Evolutionary conservation across 169 alveolate genomes (phyloP).

Genomic region (Toxoplasma gondii): DNA sequence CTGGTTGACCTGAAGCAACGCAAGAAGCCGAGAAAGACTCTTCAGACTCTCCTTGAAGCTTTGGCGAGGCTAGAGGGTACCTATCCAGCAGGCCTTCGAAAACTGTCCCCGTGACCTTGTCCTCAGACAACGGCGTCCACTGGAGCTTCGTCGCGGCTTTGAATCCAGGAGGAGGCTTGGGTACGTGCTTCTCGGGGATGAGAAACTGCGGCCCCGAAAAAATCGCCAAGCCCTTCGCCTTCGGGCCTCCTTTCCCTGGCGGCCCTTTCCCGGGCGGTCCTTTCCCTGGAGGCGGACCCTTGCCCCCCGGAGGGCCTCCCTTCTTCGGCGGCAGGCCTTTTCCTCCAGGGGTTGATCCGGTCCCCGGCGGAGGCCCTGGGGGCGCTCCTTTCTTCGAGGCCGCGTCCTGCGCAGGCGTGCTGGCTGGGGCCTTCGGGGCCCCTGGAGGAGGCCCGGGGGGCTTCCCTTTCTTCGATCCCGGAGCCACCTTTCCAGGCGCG

Average conservation of each 20-base stretch:
- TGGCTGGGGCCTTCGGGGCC: neutral
- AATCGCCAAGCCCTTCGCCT: neutral
- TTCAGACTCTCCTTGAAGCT: neutral
- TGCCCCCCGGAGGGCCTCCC: neutral
- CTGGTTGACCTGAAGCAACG: no score
- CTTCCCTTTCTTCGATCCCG: neutral
- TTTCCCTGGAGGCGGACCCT: neutral
- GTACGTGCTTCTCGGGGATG: neutral
- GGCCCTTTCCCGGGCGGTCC: neutral
- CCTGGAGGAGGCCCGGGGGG: neutral
- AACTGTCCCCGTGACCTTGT: slow-evolving; percentile 12
- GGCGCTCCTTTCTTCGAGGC: neutral
- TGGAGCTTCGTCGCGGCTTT: slow-evolving; percentile 32
- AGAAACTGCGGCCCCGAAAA: slow-evolving; percentile 5
- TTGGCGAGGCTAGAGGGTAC: neutral
- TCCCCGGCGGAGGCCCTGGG: neutral
- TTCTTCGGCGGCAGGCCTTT: neutral
- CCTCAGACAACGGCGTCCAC: slow-evolving; percentile 27
- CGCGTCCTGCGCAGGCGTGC: neutral
- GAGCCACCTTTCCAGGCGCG: no score
- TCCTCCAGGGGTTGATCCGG: neutral
- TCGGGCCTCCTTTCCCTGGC: neutral
- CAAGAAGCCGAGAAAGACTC: neutral
- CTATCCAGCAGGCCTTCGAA: slow-evolving; percentile 10
- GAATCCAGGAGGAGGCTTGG: slow-evolving; percentile 35